Base-by-base conservation (phyloP, 192 early-diverging fungal species). In the Backusella psychrophila region DNA sequence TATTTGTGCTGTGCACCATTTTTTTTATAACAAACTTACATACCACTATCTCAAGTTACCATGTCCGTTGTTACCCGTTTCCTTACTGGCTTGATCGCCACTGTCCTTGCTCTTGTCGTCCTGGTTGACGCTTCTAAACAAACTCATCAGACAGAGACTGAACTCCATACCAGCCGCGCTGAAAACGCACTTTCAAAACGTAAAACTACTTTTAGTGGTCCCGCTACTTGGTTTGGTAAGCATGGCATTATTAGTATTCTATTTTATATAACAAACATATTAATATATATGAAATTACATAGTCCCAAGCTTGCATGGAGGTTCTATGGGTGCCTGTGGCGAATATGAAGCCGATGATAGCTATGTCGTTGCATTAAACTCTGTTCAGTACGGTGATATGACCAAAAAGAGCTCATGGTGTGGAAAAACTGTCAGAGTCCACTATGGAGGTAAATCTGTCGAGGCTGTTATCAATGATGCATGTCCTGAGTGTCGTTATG, bases 401-500 rank as follows among this genome's bases (percentile, higher is more conserved):
- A 65, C 36, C 52, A 65, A 31, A 4, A 69, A 73, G 63, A 81
- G 79, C 66, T 70, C 73, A 31, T 70, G 66, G 41, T 81, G 79
- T 74, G 79, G 79, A 14, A 81, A 72, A 38, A 70, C 68, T 21
- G 41, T 81, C 26, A 33, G 31, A 19, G 73, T 81, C 33, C 72
- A 26, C 3, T 71, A 78, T n/a, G 77, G 83, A 39, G 87, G 87
- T 23, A 59, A 82, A 67, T 73, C 82, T 41, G 85, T 84, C 19
- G 83, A 79, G 59, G 89, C 86, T 14, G 85, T 41, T 3, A 82
- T 90, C 34, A 79, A 80, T 11, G 89, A 90, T 76, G 81, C 80
- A 31, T 90, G 89, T 72, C 86, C 87, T 1, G 80, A 70, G 4
- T 90, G 89, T 75, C 72, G 78, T 29, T 21, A 59, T 6, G 88